phyloP scores from a whole-genome alignment of 495 filamentous ascomycete species.

The Penicillium alfredii region DNA sequence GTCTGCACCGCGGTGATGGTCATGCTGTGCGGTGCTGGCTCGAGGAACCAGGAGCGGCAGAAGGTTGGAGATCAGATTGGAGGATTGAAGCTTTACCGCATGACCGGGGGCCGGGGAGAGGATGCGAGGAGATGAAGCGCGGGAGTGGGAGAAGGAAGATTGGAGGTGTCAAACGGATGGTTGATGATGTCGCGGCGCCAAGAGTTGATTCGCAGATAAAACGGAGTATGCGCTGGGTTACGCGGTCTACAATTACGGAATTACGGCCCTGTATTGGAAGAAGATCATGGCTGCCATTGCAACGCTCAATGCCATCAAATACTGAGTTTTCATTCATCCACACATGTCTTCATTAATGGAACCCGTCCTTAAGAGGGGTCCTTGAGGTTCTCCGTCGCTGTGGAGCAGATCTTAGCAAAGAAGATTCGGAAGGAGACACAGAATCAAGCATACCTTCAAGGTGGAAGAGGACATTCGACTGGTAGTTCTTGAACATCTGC shows the following conservation, averaged over 20 bases:
- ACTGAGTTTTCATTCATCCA: conserved; percentile 4
- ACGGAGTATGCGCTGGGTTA: too few relatives aligned
- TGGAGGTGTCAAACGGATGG: too few relatives aligned
- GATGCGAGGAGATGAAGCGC: background rate
- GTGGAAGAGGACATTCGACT: conserved; percentile 95
- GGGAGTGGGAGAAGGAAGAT: background rate
- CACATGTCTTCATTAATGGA: conserved; percentile 11
- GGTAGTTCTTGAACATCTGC: conserved; percentile 99
- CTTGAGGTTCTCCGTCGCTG: conserved; percentile 80
- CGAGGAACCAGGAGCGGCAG: conserved; percentile 27
- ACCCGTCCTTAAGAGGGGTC: conserved; percentile 54
- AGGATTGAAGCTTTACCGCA: conserved; percentile 26
- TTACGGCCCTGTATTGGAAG: too few relatives aligned
- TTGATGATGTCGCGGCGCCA: too few relatives aligned
- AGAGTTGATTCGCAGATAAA: too few relatives aligned
- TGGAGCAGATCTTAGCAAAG: conserved; percentile 4
- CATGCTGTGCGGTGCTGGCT: conserved; percentile 33
- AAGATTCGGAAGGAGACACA: conserved; percentile 1
- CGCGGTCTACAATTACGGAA: too few relatives aligned
- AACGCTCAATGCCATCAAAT: too few relatives aligned
- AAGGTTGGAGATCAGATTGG: conserved; percentile 15
- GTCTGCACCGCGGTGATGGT: conserved; percentile 44
- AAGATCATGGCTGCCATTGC: too few relatives aligned
- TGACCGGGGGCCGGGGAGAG: conserved; percentile 11
- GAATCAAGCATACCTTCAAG: conserved; percentile 66